Base-by-base conservation (phyloP, 306 rosid genomes). In the Canavalia ensiformis region DNA sequence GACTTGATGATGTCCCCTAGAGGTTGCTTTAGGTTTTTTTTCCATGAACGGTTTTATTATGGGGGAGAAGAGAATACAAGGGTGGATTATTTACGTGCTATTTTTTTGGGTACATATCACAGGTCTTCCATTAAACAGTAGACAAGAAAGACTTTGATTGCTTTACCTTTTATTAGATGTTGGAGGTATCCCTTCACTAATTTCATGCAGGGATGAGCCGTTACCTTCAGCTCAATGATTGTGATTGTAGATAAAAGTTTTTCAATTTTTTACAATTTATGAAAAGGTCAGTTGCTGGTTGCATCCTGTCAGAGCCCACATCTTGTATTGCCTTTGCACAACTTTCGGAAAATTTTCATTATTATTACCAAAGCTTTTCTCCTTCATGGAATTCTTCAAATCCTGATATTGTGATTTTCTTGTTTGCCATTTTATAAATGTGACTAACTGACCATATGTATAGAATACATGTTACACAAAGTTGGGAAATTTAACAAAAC, bases 141-240 rank as follows among this genome's bases (percentile, higher is more conserved):
- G 34, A 8, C 51, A 37, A n/a, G 70, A 64, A 64, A 64, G n/a
- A 25, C n/a, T 42, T 44, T 3, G 42, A 41, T 42, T 42, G 72
- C 12, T 41, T 66, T 66, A 41, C 52, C 1, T 42, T 39, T 42
- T 42, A 42, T 66, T 18, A 18, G 72, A 42, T 66, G 52, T 41
- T 8, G 52, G 30, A 42, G 52, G 52, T 42, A 41, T 66, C 31
- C 49, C 72, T 66, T 66, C 18, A 42, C 2, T 66, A 7, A 9
- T 41, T n/a, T 41, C 3, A 0, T 18, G 12, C 33, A 65, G 25
- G 7, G 5, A 39, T 65, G 70, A 11, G 49, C 50, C 50, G 13
- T 66, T 66, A 66, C n/a, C 52, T 66, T 41, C 72, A 25, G 72
- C 35, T 42, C 12, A 18, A 65, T 65, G 7, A 41, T 65, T 65